phyloP scores from a whole-genome alignment of 2,329 filamentous ascomycete genomes.

The Phyllosticta citriasiana region DNA sequence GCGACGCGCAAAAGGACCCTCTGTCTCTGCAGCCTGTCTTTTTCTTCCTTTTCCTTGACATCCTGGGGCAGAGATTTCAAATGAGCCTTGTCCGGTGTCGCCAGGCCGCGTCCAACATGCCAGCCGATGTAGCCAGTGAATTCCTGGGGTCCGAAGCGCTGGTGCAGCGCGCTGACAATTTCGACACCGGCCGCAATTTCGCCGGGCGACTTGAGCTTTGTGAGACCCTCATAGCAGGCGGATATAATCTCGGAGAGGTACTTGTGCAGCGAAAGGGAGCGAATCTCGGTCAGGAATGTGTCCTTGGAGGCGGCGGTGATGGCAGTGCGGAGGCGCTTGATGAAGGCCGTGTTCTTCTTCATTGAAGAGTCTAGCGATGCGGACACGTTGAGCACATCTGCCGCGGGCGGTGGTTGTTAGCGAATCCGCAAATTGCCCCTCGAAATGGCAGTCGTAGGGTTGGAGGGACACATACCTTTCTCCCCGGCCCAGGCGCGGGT shows the following conservation, averaged over 20 bases:
- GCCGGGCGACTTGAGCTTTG: slow-evolving; percentile 80
- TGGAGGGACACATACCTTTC: slow-evolving; percentile 48
- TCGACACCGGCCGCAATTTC: slow-evolving; percentile 89
- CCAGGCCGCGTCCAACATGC: slow-evolving; percentile 83
- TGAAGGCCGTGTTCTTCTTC: slow-evolving; percentile 98
- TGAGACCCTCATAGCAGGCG: slow-evolving; percentile 88
- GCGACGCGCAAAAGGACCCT: slow-evolving; percentile 79
- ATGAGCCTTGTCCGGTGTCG: slow-evolving; percentile 75
- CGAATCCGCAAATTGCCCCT: slow-evolving; percentile 11
- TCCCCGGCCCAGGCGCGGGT: slow-evolving; percentile 81
- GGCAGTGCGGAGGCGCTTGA: slow-evolving; percentile 86
- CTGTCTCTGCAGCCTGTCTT: slow-evolving; percentile 80
- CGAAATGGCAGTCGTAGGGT: slow-evolving; percentile 7
- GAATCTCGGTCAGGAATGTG: slow-evolving; percentile 84
- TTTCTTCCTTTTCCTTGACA: slow-evolving; percentile 87
- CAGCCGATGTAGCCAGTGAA: slow-evolving; percentile 89
- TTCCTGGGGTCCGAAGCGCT: slow-evolving; percentile 80
- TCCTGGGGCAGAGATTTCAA: slow-evolving; percentile 73
- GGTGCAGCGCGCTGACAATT: slow-evolving; percentile 88
- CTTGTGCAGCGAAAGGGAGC: slow-evolving; percentile 83
- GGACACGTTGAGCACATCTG: slow-evolving; percentile 70
- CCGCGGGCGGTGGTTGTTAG: neutral
- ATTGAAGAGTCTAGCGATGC: slow-evolving; percentile 83
- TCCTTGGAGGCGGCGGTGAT: slow-evolving; percentile 68
- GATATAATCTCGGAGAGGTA: slow-evolving; percentile 96